Conservation (phyloP, 176 grass and related monocot species). For the Ampelocalamus luodianensis region DNA sequence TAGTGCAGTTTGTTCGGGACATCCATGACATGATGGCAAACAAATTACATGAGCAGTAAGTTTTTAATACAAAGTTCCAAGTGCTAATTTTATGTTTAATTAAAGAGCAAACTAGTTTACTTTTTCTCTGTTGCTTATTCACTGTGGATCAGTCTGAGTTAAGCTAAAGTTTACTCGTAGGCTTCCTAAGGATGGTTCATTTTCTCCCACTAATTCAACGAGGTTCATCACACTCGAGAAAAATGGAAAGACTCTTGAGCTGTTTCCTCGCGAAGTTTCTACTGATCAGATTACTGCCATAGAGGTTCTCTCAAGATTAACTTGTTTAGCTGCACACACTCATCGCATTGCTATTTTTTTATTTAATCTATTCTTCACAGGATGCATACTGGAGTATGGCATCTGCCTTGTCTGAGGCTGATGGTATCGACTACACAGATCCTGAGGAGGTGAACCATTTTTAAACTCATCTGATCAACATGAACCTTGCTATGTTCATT, state of each 20-base stretch:
- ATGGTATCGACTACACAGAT: conserved; percentile 95
- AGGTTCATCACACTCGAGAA: conserved; percentile 86
- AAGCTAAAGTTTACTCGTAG: conserved; percentile 42
- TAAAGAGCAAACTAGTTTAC: conserved; percentile 8
- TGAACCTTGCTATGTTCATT: conserved; percentile 25
- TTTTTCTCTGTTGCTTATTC: conserved; percentile 25
- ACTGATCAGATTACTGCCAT: conserved; percentile 87
- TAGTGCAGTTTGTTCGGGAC: conserved; percentile 87
- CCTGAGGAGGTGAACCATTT: conserved; percentile 79
- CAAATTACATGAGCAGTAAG: conserved; percentile 76
- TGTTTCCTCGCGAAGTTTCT: conserved; percentile 75
- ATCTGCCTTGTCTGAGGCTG: conserved; percentile 92
- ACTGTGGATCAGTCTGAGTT: conserved; percentile 21
- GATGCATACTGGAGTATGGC: conserved; percentile 92
- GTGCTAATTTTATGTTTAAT: conserved; percentile 4
- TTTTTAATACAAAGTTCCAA: conserved; percentile 20
- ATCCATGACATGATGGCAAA: conserved; percentile 97
- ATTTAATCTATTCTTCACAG: conserved; percentile 42
- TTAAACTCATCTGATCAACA: not conserved
- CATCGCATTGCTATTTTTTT: not conserved
- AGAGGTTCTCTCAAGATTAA: conserved; percentile 61
- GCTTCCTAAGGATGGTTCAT: conserved; percentile 57
- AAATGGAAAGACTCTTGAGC: conserved; percentile 81
- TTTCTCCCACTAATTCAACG: conserved; percentile 48
- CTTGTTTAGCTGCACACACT: conserved; percentile 13